A percentile compares a stretch with the other conserved stretches of the same genome.
Conservation (phyloP, 345 rosid species). For the Zanthoxylum bungeanum region DNA sequence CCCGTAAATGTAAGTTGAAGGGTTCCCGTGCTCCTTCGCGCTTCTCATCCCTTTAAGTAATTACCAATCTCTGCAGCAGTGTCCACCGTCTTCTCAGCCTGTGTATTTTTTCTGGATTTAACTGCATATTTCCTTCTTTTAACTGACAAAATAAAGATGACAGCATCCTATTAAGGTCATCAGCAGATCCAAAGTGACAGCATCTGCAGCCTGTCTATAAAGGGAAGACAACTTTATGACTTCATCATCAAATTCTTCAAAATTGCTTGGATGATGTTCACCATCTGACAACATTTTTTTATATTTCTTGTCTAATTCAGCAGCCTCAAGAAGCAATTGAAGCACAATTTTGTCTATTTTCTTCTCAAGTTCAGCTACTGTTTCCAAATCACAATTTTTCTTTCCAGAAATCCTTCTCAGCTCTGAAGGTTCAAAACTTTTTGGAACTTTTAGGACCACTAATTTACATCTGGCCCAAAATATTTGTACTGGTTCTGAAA, state of each 20-base stretch:
- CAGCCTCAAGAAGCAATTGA: constrained; percentile 66
- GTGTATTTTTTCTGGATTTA: constrained; percentile 41
- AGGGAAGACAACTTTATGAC: constrained; percentile 46
- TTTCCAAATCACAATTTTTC: constrained; percentile 35
- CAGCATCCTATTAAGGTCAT: constrained; percentile 51
- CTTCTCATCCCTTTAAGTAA: constrained; percentile 67
- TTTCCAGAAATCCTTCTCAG: constrained; percentile 31
- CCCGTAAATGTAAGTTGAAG: too few species aligned
- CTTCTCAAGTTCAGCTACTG: constrained; percentile 53
- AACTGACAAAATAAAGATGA: constrained; percentile 40
- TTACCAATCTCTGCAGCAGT: constrained; percentile 63
- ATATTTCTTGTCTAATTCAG: constrained; percentile 60
- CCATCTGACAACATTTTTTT: constrained; percentile 29
- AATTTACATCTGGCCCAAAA: constrained; percentile 16
- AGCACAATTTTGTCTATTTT: constrained; percentile 71
- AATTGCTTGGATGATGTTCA: constrained; percentile 23
- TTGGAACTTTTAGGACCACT: constrained; percentile 22
- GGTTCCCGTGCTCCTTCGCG: too few species aligned
- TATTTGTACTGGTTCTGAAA: constrained; percentile 32
- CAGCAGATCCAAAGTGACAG: constrained; percentile 66
- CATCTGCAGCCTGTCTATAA: constrained; percentile 58
- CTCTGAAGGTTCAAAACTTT: constrained; percentile 27
- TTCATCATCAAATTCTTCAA: constrained; percentile 44
- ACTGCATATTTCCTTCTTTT: constrained; percentile 44
- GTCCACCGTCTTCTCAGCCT: constrained; percentile 57